Evolutionary conservation across 208 protist genomes (phyloP), one percentile per base, ranked within the genome.

Genomic region (Leishmania turanica): DNA sequence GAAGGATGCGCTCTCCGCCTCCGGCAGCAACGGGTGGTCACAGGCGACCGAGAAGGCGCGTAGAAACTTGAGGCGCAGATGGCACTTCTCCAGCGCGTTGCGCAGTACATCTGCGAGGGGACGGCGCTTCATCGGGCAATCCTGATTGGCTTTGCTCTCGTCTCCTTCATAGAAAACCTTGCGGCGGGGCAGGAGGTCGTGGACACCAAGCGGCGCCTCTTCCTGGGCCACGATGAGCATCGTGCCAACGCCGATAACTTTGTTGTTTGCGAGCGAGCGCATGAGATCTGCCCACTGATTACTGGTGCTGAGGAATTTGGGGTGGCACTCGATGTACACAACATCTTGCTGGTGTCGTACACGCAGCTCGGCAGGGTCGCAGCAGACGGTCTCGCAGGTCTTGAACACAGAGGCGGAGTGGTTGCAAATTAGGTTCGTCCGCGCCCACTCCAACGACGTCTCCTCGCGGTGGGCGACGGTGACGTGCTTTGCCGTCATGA

Each of bases 401-500:
- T 89, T 82, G 74, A 98, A 94, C 1, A 95, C 85, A 27, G 83
- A 56, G 15, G 74, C 65, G 60, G 84, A 81, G 84, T 98, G 95
- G 80, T 96, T 96, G 56, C 83, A 82, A n/a, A 93, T 86, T 6
- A 96, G 79, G 75, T 93, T 96, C 58, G 92, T 89, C 19, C 92
- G 88, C 9, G 89, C 79, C 86, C 90, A 94, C 24, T 95, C 86
- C 40, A 85, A 90, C 40, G 34, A 88, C 34, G 64, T 58, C 62
- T 70, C 85, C 60, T 95, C 90, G 58, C 79, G 64, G 74, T 94
- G 87, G 11, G 89, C 86, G 19, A 96, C 84, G 3, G 90, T 86
- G n/a, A 98, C 93, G 73, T 88, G 80, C 75, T 91, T 92, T 13
- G 92, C 95, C 8, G 91, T 91, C 87, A 96, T 93, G 27, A 94